Percentiles rank a stretch among this genome's conserved stretches.
These are phyloP conservation scores for Crucihimalaya himalaica DNA, from an alignment of 345 rosid species.

Conservation along the genomic window DNA sequence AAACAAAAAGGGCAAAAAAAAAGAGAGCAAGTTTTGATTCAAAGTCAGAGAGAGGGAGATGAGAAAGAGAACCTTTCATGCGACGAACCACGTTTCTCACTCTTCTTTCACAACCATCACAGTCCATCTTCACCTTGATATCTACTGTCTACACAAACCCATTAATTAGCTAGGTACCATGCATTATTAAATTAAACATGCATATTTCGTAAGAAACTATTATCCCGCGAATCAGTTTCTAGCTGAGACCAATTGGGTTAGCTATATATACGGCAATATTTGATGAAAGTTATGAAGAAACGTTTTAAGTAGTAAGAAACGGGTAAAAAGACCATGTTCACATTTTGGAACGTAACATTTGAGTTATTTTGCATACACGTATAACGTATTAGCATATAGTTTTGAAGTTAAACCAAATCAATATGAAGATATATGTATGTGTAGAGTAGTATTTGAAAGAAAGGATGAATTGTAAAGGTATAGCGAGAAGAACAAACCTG, in stretches of 20 bases:
- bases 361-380: neutral
- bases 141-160: conserved; percentile 73
- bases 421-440: no score
- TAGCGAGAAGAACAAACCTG: conserved; percentile 53
- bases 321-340: neutral
- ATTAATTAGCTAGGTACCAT: neutral
- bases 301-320: neutral
- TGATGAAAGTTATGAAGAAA: neutral
- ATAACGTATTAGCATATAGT: neutral
- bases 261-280: neutral
- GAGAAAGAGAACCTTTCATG: conserved; percentile 65
- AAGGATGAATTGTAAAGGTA: neutral
- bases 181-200: conserved; percentile 11
- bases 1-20: conserved; percentile 25
- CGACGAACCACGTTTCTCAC: conserved; percentile 67
- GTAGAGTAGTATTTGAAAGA: neutral
- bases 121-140: conserved; percentile 97
- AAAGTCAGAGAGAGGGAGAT: conserved; percentile 24
- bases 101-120: conserved; percentile 96
- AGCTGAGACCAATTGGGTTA: neutral
- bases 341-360: neutral
- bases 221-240: no score
- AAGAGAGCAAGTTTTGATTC: conserved; percentile 33
- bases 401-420: conserved; percentile 1
- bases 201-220: neutral